These are phyloP conservation scores for Chlorella ohadii DNA, from an alignment of 139 green algal species.

Conservation along the genomic window DNA sequence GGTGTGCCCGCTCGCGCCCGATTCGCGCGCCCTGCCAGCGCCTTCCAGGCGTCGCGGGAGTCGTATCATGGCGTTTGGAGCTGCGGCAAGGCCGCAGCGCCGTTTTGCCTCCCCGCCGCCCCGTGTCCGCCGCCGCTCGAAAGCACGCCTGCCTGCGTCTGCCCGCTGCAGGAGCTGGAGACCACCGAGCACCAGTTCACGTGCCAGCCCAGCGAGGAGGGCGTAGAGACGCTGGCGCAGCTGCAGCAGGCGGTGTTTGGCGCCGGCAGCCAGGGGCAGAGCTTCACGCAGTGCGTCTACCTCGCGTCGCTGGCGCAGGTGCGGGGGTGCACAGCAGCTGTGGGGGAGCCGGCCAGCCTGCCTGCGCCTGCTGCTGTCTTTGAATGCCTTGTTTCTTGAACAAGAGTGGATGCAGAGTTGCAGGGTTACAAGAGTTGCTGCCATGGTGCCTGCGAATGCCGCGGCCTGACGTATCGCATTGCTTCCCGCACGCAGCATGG, in stretches of 20 bases:
- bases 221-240: background rate
- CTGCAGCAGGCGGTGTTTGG: slow-evolving; percentile 37
- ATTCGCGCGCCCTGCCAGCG: too few relatives aligned
- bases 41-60: background rate
- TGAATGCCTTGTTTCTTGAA: too few relatives aligned
- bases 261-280: background rate
- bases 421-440: too few relatives aligned
- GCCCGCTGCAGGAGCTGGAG: slow-evolving; percentile 29
- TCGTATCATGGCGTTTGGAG: background rate
- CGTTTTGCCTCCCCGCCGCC: background rate
- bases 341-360: background rate
- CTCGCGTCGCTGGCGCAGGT: slow-evolving; percentile 20
- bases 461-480: too few relatives aligned
- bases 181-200: slow-evolving; percentile 5
- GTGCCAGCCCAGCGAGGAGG: slow-evolving; percentile 7
- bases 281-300: slow-evolving; percentile 5
- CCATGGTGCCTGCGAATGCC: too few relatives aligned
- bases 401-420: too few relatives aligned
- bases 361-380: background rate
- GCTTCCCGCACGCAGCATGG: background rate
- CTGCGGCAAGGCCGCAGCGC: background rate
- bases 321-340: background rate
- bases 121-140: background rate
- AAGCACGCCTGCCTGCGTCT: background rate
- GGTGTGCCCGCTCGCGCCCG: background rate